These are phyloP conservation scores for Oldenlandia corymbosa DNA, from an alignment of 257 asterid genomes.

Conservation along the genomic window DNA sequence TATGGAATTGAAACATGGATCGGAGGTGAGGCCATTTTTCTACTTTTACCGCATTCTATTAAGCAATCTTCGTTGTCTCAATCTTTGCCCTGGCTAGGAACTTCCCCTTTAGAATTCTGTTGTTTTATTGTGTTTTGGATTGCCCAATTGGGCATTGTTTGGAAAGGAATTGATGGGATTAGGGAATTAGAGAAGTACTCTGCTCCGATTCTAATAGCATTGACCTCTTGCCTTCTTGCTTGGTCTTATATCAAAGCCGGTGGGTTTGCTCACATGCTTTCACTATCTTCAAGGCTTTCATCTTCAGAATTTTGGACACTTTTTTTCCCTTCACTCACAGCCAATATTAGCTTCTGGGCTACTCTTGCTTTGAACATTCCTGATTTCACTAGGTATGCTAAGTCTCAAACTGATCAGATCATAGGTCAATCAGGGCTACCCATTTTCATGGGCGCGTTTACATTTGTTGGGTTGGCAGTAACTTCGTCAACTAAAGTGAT, in stretches of 20 bases:
- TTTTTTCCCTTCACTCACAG: constrained; percentile 80
- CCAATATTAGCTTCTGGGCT: constrained; percentile 95
- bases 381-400: constrained; percentile 82
- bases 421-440: constrained; percentile 77
- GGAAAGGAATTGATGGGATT: constrained; percentile 89
- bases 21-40: constrained; percentile 86
- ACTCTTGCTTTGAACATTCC: constrained; percentile 78
- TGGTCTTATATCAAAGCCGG: constrained; percentile 78
- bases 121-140: constrained; percentile 76
- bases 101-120: constrained; percentile 70
- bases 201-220: constrained; percentile 59
- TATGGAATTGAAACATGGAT: constrained; percentile 95
- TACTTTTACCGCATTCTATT: constrained; percentile 46
- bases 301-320: constrained; percentile 64
- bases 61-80: constrained; percentile 40
- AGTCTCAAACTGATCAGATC: constrained; percentile 59
- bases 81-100: constrained; percentile 61
- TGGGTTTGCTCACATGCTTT: constrained; percentile 71
- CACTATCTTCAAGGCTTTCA: constrained; percentile 61
- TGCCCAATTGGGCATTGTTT: constrained; percentile 56
- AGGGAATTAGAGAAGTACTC: constrained; percentile 69
- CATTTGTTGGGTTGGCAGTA: constrained; percentile 90
- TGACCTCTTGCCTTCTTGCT: constrained; percentile 48
- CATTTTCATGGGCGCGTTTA: constrained; percentile 75
- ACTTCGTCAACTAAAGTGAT: constrained; percentile 78